These are phyloP conservation scores for Porpolomopsis calyptriformis DNA, from an alignment of 768 basidiomycete species.

Conservation along the genomic window DNA sequence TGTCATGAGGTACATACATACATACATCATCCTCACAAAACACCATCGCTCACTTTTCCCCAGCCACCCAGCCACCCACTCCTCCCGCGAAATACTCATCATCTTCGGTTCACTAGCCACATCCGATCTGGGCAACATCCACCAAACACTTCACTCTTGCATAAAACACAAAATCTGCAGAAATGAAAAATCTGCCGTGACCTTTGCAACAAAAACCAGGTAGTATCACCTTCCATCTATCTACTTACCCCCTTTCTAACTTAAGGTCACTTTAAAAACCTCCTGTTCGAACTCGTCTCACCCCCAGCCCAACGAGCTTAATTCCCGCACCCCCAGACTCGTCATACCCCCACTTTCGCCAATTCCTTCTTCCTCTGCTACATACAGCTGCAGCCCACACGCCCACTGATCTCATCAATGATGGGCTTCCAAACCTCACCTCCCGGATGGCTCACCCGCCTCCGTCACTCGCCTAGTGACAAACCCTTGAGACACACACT, in stretches of 20 bases:
- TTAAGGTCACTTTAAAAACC: constrained; percentile 92
- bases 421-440: constrained; percentile 95
- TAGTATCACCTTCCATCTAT: constrained; percentile 38
- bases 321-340: constrained; percentile 32
- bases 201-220: constrained; percentile 84
- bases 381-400: constrained; percentile 38
- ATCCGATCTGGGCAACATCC: constrained; percentile 94
- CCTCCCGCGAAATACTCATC: constrained; percentile 89
- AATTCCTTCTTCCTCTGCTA: not conserved
- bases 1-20: constrained; percentile 69
- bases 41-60: constrained; percentile 4
- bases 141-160: constrained; percentile 84
- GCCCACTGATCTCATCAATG: constrained; percentile 91
- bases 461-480: constrained; percentile 95
- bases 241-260: constrained; percentile 39
- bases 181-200: constrained; percentile 98
- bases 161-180: constrained; percentile 72
- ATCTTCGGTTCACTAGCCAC: constrained; percentile 94
- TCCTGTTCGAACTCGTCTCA: constrained; percentile 90
- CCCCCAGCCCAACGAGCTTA: constrained; percentile 76
- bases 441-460: constrained; percentile 73
- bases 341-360: too few species aligned
- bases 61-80: constrained; percentile 95
- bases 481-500: too few species aligned
- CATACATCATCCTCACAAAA: constrained; percentile 3